phyloP scores from a whole-genome alignment of 2,329 filamentous ascomycete genomes.

The Tolypocladium sp. region DNA sequence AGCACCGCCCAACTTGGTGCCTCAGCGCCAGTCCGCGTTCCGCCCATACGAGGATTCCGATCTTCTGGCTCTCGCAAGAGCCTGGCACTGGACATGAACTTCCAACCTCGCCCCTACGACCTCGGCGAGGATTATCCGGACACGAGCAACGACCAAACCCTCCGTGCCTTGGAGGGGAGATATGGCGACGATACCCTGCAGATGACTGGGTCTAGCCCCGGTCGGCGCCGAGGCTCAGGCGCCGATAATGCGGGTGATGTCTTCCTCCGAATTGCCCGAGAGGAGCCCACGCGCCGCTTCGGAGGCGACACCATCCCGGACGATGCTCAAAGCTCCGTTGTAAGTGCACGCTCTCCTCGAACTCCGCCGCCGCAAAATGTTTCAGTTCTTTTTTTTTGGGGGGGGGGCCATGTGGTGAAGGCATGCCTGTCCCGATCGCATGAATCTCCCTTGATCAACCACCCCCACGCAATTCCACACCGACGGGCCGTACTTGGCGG shows the following conservation, averaged over 20 bases:
- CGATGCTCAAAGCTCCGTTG: conserved; percentile 29
- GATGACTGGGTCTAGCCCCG: conserved; percentile 31
- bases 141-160: conserved; percentile 37
- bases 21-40: conserved; percentile 30
- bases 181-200: conserved; percentile 16
- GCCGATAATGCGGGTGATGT: conserved; percentile 48
- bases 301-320: conserved; percentile 22
- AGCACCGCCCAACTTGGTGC: conserved; percentile 20
- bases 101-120: conserved; percentile 33
- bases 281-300: conserved; percentile 34
- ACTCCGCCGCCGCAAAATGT: not conserved
- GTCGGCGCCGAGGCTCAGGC: conserved; percentile 22
- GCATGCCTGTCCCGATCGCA: not conserved
- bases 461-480: not conserved
- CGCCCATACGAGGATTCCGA: conserved; percentile 47
- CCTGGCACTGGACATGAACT: conserved; percentile 43
- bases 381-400: no score
- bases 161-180: conserved; percentile 41
- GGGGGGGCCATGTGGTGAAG: not conserved
- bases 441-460: not conserved
- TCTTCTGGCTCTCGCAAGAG: conserved; percentile 49
- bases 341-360: conserved; percentile 27
- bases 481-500: not conserved
- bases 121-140: conserved; percentile 32
- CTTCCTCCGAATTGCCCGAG: conserved; percentile 49